Percentiles rank a stretch among this genome's conserved stretches.
Conservation (phyloP, 1,139 yeast genomes). For the Blastobotrys persicus region DNA sequence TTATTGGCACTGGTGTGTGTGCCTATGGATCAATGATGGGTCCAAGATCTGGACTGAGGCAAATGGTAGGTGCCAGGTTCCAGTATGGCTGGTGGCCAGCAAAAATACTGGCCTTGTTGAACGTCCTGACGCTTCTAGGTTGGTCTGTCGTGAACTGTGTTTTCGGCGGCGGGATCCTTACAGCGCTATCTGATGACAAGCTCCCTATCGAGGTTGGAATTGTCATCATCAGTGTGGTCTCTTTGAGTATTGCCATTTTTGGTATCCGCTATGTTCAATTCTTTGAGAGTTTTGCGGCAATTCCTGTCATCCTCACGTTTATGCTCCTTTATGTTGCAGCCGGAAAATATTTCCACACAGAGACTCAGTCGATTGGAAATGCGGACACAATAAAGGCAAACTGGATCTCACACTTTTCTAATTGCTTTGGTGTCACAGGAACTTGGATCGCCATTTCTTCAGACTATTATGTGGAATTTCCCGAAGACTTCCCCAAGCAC, state of each 20-base stretch:
- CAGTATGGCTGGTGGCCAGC: conserved; percentile 84
- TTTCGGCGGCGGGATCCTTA: conserved; percentile 78
- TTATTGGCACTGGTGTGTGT: conserved; percentile 69
- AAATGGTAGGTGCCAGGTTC: conserved; percentile 78
- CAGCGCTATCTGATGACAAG: conserved; percentile 58
- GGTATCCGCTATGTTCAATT: conserved; percentile 70
- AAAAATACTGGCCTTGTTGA: conserved; percentile 63
- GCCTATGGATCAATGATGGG: conserved; percentile 85
- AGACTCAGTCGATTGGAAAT: conserved; percentile 44
- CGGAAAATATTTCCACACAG: conserved; percentile 50
- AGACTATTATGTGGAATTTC: conserved; percentile 81
- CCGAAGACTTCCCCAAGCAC: conserved; percentile 63
- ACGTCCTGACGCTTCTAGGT: conserved; percentile 75
- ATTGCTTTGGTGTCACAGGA: conserved; percentile 75
- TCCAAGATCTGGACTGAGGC: conserved; percentile 82
- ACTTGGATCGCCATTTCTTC: conserved; percentile 91
- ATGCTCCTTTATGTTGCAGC: conserved; percentile 67
- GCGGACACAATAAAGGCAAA: conserved; percentile 53
- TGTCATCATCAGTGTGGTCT: conserved; percentile 60
- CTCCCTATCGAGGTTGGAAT: conserved; percentile 74
- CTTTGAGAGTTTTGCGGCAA: conserved; percentile 65
- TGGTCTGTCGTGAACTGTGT: conserved; percentile 86
- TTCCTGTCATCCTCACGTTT: conserved; percentile 70
- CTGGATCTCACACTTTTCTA: conserved; percentile 70
- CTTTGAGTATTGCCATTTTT: conserved; percentile 66